phyloP scores from a whole-genome alignment of 2,329 filamentous ascomycete genomes.

The Hymenoscyphus albidus region DNA sequence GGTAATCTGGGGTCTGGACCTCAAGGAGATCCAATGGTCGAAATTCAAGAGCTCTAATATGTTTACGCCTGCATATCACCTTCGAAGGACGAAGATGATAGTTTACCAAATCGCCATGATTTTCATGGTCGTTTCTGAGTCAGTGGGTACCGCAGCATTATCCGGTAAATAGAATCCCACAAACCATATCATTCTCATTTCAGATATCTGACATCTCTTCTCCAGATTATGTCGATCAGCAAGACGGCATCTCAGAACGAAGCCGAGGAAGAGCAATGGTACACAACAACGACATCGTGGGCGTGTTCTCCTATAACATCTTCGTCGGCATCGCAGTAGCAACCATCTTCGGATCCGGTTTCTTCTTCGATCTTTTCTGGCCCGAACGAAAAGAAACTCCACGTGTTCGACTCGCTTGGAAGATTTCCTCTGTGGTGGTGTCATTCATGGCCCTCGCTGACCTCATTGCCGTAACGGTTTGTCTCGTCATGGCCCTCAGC shows the following conservation, averaged over 20 bases:
- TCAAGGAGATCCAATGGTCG: conserved; percentile 53
- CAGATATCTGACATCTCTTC: not conserved
- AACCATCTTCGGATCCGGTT: conserved; percentile 54
- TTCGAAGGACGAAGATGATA: conserved; percentile 55
- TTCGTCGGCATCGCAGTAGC: conserved; percentile 55
- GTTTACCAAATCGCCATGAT: conserved; percentile 59
- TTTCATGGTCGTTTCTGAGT: conserved; percentile 52
- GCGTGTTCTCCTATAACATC: conserved; percentile 54
- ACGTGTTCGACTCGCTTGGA: conserved; percentile 51
- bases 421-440: conserved; percentile 46
- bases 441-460: conserved; percentile 44
- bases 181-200: not conserved
- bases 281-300: conserved; percentile 53
- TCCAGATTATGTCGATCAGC: conserved; percentile 52
- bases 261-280: conserved; percentile 39
- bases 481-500: not conserved
- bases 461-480: conserved; percentile 46
- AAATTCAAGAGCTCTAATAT: conserved; percentile 57
- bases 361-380: conserved; percentile 62
- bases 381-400: conserved; percentile 49
- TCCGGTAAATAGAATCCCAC: conserved; percentile 41
- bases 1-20: conserved; percentile 56
- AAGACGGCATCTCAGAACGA: conserved; percentile 43
- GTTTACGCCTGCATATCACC: conserved; percentile 52
- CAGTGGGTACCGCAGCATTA: conserved; percentile 51